Base-by-base conservation (phyloP, 192 early-diverging fungal species). In the Dissophora ornata region DNA sequence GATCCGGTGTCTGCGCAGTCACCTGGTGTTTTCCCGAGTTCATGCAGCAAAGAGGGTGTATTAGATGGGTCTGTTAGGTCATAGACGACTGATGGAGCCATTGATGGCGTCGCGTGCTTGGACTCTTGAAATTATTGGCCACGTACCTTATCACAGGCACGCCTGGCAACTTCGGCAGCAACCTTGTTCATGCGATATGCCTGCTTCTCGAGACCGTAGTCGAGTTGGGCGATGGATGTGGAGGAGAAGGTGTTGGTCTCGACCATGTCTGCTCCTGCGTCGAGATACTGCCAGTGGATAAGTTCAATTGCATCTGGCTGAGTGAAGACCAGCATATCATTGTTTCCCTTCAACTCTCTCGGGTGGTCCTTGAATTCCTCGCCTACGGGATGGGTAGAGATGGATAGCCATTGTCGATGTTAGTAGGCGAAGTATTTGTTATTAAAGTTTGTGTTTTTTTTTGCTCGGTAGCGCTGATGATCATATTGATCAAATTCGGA, bases 181-280 rank as follows among this genome's bases (percentile, higher is more conserved):
- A 90, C 94, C 82, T 93, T 93, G 85, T 98, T 98, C 79, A 98
- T 83, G 69, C 94, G 90, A 80, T 98, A 98, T 12, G 91, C 97
- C 34, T 90, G 78, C 15, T 91, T 83, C 75, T 97, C 93, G 74
- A 93, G 86, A 33, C 80, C 85, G 62, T 98, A 98, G 82, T 98
- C 97, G 21, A 91, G 87, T 80, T 98, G 97, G 11, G 95, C 94
- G 78, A 97, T 98, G 3, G 87, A 87, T 26, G 97, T 97, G 7
- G 88, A 88, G 24, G 90, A 92, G 84, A 98, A 98, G n/a, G 97
- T 96, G 84, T 98, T 98, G 34, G 97, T 96, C 81, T 96, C 97
- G 46, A 98, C 82, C 83, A 98, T 89, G 73, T 98, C 97, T 8
- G 94, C 82, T 15, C 97, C 97, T 26, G 97, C 93, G 36, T 92